These are phyloP conservation scores for Cardiospermum halicacabum DNA, from an alignment of 345 rosid species.

Conservation along the genomic window DNA sequence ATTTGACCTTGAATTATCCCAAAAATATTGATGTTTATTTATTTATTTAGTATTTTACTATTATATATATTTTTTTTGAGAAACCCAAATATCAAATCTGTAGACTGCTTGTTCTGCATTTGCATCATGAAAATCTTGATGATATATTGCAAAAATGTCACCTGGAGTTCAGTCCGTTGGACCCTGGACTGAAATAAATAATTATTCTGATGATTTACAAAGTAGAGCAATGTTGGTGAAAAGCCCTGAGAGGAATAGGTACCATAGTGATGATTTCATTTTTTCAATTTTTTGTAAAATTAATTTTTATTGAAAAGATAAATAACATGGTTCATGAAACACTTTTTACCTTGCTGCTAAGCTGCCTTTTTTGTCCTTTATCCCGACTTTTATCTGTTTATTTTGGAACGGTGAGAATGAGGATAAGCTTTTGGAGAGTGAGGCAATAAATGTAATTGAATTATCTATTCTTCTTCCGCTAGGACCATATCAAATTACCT, in stretches of 20 bases:
- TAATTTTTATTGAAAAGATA: background rate
- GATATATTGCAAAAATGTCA: background rate
- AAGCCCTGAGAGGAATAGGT: background rate
- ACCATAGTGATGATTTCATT: background rate
- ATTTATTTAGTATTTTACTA: background rate
- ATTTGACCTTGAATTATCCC: background rate
- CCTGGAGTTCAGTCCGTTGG: background rate
- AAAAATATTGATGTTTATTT: background rate
- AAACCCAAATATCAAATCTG: background rate
- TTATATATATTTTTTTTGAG: too few species aligned
- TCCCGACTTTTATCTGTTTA: background rate
- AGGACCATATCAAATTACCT: background rate
- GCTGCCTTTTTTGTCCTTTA: background rate
- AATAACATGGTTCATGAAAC: background rate
- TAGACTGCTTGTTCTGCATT: background rate
- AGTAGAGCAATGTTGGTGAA: background rate
- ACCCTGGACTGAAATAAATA: background rate
- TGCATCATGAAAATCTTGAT: background rate
- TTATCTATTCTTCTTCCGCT: background rate
- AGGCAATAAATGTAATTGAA: background rate
- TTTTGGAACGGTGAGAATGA: background rate
- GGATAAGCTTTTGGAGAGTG: conserved; percentile 2
- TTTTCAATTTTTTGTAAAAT: background rate
- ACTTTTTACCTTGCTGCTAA: too few species aligned
- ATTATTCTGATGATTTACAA: background rate